Percentiles rank a stretch among this genome's conserved stretches.
Conservation (phyloP, 345 rosid species). For the Atalantia buxifolia region DNA sequence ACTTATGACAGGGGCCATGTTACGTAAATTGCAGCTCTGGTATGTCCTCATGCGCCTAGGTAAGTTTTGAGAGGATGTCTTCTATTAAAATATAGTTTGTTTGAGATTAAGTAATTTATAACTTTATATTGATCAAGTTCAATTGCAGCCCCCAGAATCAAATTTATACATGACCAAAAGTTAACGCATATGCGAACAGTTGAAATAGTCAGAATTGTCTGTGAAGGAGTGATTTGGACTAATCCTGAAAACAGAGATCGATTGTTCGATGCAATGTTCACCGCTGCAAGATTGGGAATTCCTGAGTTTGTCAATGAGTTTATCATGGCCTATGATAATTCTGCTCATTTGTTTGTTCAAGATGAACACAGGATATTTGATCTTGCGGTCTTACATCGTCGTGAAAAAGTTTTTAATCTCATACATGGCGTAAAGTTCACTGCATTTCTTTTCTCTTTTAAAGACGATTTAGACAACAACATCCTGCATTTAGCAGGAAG, state of each 20-base stretch:
- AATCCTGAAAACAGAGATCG: too few relatives aligned
- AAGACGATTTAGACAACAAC: too few relatives aligned
- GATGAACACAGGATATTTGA: neutral
- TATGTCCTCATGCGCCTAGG: neutral
- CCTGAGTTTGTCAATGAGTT: neutral
- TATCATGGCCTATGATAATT: neutral
- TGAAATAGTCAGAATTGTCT: neutral
- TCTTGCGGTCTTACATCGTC: slow-evolving; percentile 13
- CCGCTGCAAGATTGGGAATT: neutral
- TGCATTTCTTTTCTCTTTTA: too few relatives aligned
- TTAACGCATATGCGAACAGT: neutral
- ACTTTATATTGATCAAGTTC: neutral
- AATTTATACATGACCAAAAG: neutral
- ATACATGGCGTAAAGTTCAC: neutral
- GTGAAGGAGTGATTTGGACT: neutral
- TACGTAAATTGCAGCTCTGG: neutral
- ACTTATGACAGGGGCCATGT: neutral
- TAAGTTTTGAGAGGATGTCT: neutral
- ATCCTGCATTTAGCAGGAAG: neutral
- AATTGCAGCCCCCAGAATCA: neutral
- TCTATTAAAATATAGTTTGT: neutral
- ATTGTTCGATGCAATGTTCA: too few relatives aligned
- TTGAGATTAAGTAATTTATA: neutral
- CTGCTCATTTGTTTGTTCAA: too few relatives aligned
- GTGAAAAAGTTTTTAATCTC: slow-evolving; percentile 14